Evolutionary conservation across 75 land plant genomes (phyloP), one percentile per base, ranked within the genome.

Genomic region (Pinus albicaulis): DNA sequence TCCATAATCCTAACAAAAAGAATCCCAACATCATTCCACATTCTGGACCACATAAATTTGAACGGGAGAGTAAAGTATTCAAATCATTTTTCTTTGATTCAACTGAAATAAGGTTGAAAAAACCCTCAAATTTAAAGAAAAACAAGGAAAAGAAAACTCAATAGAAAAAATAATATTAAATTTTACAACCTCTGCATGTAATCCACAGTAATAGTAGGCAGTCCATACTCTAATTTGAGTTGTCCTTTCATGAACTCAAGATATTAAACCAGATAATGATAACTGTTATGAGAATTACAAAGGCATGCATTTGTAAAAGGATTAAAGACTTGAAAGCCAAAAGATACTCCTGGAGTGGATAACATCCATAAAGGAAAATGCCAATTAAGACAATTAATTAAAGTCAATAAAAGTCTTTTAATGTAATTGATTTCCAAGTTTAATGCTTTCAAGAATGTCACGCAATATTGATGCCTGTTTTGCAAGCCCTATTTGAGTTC

Each of bases 1-100:
- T 72, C 60, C 66, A 16, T 79, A 65, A 57, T 81, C 44, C 28
- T 59, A 53, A 75, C 12, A 59, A 74, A 55, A 53, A 0, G 10
- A 8, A 74, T 26, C 74, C 71, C 17, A 76, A 76, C 31, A 75
- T 64, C 53, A 68, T 20, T 68, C 22, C 19, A 48, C 2, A 48
- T 2, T 48, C 53, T 11, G 34, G 34, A 63, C 66, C 36, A 63
- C 36, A 28, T 28, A 14, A 17, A 63, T 63, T 63, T 3, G 5
- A 28, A 14, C 11, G 17, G 66, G 38, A 44, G 1, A 2, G 44
- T 20, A 70, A 8, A 70, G 20, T 44, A n/a, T 10, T 17, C n/a
- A 71, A 24, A 71, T 71, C 13, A 3, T 65, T 34, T 48, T 2
- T 48, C 73, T 36, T 71, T 41, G 36, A 71, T 48, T 23, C 20